Base-by-base conservation (phyloP, 2,329 filamentous ascomycete species). In the Septoria petroselini region DNA sequence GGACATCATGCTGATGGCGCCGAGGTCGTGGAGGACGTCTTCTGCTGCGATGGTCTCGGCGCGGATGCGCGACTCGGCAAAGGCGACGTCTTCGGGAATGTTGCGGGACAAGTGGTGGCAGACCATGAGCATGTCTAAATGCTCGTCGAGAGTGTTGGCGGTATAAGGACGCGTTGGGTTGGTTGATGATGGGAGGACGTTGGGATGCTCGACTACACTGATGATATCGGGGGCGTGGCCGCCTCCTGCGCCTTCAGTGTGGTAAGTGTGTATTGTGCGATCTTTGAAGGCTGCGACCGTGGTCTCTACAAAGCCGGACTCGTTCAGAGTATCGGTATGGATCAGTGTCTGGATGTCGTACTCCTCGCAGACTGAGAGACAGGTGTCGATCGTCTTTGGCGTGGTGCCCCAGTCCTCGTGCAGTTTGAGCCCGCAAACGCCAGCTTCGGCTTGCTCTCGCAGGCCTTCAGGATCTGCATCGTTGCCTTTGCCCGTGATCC, bases 101-200 rank as follows among this genome's bases (percentile, higher is more conserved):
- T 95, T 84, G 70, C 88, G 88, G 44, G 84, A 90, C 7, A 97
- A 76, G 65, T 97, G 91, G 70, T 97, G 91, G 75, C 91, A 97
- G 30, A 95, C 89, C 91, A 96, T 96, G 39, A 96, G 75, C 91
- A 97, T 97, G 73, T 97, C 91, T 11, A 96, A 80, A 71, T 97
- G 91, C 71, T 97, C 91, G 65, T 96, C 91, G 0, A 97, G 79
- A 0, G 91, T 97, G 73, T 97, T 96, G 58, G 79, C 77, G 1
- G 91, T 97, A 70, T 84, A 96, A 0, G 91, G 91, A 2, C 91
- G 78, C 1, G 91, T 97, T 0, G 91, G 91, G 68, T 95, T 97
- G 0, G 91, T 97, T 39, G 85, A 91, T 4, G 85, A 89, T 0
- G 91, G 91, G 1, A 97, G 79, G 2, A 97, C 90, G 65, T 97